Conservation (phyloP, 2,329 filamentous ascomycete species). For the Fusarium mangiferae region DNA sequence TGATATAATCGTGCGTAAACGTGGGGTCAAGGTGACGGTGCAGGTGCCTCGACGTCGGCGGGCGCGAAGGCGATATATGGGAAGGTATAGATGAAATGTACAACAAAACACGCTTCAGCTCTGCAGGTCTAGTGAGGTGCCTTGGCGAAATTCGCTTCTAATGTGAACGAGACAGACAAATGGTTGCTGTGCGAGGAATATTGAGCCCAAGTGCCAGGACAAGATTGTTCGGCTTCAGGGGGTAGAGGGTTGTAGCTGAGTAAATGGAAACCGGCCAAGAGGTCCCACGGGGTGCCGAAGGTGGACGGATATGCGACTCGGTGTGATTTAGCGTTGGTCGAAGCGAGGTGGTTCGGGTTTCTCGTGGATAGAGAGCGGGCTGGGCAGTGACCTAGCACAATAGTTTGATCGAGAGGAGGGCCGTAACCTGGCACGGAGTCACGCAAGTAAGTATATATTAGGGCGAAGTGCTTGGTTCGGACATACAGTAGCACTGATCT, state of each 20-base stretch:
- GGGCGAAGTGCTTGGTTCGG: constrained; percentile 2
- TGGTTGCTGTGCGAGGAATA: constrained; percentile 13
- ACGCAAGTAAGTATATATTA: constrained; percentile 33
- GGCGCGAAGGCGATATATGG: constrained; percentile 20
- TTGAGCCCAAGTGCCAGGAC: neutral
- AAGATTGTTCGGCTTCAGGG: constrained; percentile 29
- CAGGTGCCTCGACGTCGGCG: constrained; percentile 20
- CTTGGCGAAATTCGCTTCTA: neutral
- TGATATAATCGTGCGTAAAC: constrained; percentile 16
- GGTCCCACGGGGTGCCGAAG: constrained; percentile 29
- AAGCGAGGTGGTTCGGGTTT: constrained; percentile 31
- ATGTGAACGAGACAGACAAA: neutral
- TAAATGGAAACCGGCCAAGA: constrained; percentile 20
- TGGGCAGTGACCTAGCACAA: constrained; percentile 28
- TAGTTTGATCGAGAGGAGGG: constrained; percentile 30
- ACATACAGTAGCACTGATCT: constrained; percentile 15
- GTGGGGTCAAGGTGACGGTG: constrained; percentile 28
- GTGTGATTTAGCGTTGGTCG: constrained; percentile 35
- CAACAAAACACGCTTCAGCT: neutral
- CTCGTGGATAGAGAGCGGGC: constrained; percentile 27
- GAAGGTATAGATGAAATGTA: constrained; percentile 12
- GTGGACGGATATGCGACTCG: constrained; percentile 34
- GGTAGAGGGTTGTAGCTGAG: constrained; percentile 23
- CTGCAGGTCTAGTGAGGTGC: neutral
- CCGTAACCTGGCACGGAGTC: constrained; percentile 33